Evolutionary conservation across 495 filamentous ascomycete genomes (phyloP).

Genomic region (Penicillium steckii): DNA sequence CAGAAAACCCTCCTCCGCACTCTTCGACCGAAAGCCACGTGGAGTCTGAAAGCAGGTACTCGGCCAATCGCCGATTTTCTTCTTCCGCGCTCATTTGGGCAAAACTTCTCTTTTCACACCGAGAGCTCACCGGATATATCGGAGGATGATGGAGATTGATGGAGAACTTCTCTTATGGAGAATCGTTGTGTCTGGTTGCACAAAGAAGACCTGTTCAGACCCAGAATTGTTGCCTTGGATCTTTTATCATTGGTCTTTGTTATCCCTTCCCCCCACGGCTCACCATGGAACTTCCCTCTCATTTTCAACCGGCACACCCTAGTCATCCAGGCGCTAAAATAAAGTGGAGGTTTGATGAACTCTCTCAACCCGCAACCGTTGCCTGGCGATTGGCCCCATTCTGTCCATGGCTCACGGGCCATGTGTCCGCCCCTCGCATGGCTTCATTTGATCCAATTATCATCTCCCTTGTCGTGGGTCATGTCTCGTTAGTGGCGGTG

Average conservation of each 20-base stretch:
- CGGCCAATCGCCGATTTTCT: slow-evolving; percentile 28
- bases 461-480: slow-evolving; percentile 10
- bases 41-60: slow-evolving; percentile 28
- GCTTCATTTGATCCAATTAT: slow-evolving; percentile 18
- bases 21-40: slow-evolving; percentile 19
- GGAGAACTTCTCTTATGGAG: too few species aligned
- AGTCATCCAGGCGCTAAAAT: background rate
- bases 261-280: slow-evolving; percentile 1
- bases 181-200: too few species aligned
- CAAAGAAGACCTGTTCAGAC: too few species aligned
- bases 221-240: too few species aligned
- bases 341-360: slow-evolving; percentile 4
- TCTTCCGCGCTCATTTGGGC: background rate
- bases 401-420: slow-evolving; percentile 21
- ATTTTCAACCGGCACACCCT: background rate
- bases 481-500: slow-evolving; percentile 14
- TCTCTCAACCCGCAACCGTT: slow-evolving; percentile 1
- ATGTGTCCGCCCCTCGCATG: slow-evolving; percentile 29
- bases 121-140: slow-evolving; percentile 16
- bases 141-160: slow-evolving; percentile 1
- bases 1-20: slow-evolving; percentile 12
- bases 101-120: too few species aligned
- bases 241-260: background rate
- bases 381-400: background rate
- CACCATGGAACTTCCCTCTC: slow-evolving; percentile 11